Percentiles rank a stretch among this genome's conserved stretches.
Conservation (phyloP, 2,329 filamentous ascomycete species). For the Gyromitra esculenta region DNA sequence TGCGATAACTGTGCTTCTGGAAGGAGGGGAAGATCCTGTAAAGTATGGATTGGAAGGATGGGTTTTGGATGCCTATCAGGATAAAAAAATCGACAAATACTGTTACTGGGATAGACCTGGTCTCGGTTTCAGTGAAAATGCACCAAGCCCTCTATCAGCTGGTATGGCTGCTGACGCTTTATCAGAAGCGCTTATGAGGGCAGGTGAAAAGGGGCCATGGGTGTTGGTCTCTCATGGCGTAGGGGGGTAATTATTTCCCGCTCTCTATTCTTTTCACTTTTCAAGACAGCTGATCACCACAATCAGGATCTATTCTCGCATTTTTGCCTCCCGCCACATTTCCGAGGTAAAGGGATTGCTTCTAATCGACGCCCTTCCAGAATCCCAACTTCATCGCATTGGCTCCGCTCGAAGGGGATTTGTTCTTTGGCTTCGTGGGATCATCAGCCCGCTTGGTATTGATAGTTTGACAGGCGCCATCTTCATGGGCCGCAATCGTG, state of each 20-base stretch:
- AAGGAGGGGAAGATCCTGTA: constrained; percentile 81
- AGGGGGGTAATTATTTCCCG: constrained; percentile 60
- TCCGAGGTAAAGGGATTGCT: constrained; percentile 79
- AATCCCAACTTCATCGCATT: constrained; percentile 78
- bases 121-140: constrained; percentile 86
- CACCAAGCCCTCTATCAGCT: constrained; percentile 90
- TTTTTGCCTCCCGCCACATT: constrained; percentile 82
- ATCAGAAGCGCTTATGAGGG: constrained; percentile 81
- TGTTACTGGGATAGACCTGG: constrained; percentile 97
- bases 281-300: background rate
- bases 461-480: constrained; percentile 82
- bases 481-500: constrained; percentile 79
- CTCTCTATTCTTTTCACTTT: background rate
- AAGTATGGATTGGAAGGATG: constrained; percentile 83
- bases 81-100: constrained; percentile 85
- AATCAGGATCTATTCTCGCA: constrained; percentile 41
- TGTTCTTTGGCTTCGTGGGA: constrained; percentile 82
- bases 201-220: constrained; percentile 88
- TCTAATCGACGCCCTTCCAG: constrained; percentile 87
- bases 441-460: constrained; percentile 86
- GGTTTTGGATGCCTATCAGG: constrained; percentile 77
- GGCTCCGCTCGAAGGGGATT: constrained; percentile 78
- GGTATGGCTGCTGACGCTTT: constrained; percentile 91
- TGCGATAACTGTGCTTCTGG: constrained; percentile 83
- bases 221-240: constrained; percentile 86